A percentile compares a stretch with the other conserved stretches of the same genome.
Evolutionary conservation across 352 stramenopile genomes (phyloP).

Genomic region (Sclerospora graminicola): DNA sequence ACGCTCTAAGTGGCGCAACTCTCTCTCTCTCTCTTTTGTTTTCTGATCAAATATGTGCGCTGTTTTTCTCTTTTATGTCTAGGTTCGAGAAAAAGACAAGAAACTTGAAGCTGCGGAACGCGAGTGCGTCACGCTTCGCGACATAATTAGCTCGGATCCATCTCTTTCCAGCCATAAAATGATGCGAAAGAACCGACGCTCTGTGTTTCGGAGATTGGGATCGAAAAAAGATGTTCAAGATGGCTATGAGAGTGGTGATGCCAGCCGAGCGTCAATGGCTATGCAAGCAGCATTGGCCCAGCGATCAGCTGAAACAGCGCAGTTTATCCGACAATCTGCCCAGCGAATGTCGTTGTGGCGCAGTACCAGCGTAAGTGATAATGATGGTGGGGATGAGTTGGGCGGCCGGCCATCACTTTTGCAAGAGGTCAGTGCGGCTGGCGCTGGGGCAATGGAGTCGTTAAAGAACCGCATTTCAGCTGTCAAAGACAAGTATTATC

Average conservation of each 20-base stretch:
- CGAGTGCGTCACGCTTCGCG: constrained; percentile 59
- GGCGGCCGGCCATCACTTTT: constrained; percentile 47
- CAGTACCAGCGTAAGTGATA: constrained; percentile 24
- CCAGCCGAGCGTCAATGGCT: constrained; percentile 33
- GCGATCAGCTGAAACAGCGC: constrained; percentile 61
- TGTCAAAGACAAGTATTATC: constrained; percentile 80
- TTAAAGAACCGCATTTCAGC: constrained; percentile 60
- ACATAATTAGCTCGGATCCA: constrained; percentile 29
- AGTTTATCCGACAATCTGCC: constrained; percentile 69
- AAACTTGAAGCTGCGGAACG: constrained; percentile 62
- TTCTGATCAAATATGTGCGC: constrained; percentile 3
- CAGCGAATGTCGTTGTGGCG: constrained; percentile 64
- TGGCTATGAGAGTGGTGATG: constrained; percentile 31
- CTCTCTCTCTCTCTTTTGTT: neutral
- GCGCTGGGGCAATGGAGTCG: constrained; percentile 54
- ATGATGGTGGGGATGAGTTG: constrained; percentile 32
- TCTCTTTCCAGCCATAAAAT: constrained; percentile 26
- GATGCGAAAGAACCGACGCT: constrained; percentile 34
- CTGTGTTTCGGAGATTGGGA: constrained; percentile 55
- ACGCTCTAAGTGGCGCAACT: neutral
- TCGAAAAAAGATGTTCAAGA: constrained; percentile 56
- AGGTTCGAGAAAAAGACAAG: constrained; percentile 80
- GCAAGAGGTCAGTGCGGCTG: constrained; percentile 45
- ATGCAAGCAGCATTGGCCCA: constrained; percentile 49
- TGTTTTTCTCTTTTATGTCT: no score